Evolutionary conservation across 108 stramenopile species (phyloP).

Genomic region (Aurantiochytrium sp.): DNA sequence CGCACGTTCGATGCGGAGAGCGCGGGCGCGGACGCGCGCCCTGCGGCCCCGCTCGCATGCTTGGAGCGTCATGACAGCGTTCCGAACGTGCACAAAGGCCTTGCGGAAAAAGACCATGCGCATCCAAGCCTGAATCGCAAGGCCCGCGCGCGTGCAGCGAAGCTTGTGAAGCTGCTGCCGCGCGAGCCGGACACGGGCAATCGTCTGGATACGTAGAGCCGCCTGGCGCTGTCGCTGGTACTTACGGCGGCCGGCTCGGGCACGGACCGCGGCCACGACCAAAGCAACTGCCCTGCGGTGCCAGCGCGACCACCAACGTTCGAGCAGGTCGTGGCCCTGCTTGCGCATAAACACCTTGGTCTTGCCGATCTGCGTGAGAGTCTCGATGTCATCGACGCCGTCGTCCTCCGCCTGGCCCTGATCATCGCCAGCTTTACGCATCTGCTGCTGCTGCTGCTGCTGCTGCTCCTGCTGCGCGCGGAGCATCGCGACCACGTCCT

Average conservation of each 20-base stretch:
- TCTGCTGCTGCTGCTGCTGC: neutral
- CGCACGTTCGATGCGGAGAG: neutral
- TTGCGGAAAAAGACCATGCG: neutral
- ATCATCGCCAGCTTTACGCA: too few species aligned
- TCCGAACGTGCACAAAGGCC: neutral
- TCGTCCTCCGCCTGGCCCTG: too few species aligned
- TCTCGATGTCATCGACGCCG: neutral
- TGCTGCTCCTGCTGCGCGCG: neutral
- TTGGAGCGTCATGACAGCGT: neutral
- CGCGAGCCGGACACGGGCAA: neutral
- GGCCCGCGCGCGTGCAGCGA: neutral
- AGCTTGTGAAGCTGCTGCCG: neutral
- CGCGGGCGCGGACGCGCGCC: neutral
- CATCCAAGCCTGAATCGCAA: neutral
- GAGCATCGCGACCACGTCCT: neutral
- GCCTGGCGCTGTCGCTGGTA: neutral
- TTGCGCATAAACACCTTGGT: conserved; percentile 88
- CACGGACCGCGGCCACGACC: conserved; percentile 40
- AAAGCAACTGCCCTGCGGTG: conserved; percentile 66
- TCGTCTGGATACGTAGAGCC: neutral
- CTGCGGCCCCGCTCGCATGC: neutral
- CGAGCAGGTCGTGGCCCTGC: conserved; percentile 81
- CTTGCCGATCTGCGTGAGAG: conserved; percentile 68
- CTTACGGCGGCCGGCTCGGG: neutral
- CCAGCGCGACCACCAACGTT: conserved; percentile 74